Evolutionary conservation across 2,329 filamentous ascomycete genomes (phyloP), one percentile per base, ranked within the genome.

Genomic region (Diaporthe longicolla): DNA sequence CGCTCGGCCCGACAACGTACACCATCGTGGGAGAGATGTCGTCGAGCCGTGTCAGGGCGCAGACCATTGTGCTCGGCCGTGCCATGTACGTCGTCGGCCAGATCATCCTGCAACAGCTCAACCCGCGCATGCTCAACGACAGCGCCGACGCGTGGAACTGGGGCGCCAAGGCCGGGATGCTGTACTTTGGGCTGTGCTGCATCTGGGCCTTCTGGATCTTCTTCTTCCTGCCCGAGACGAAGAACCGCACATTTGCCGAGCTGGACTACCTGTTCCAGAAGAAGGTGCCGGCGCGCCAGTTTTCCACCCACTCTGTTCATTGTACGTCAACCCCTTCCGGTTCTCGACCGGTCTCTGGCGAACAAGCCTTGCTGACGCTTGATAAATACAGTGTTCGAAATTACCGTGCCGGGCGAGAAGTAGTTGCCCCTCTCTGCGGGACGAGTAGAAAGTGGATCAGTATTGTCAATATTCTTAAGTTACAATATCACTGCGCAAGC

Each of bases 191-290:
- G 48, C 83, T 87, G 10, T 87, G 87, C 76, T 76, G 86, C 5
- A 19, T 84, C 5, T 87, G 86, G 48, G 80, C 86, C 3, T 66
- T 84, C 1, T 91, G 89, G 84, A 86, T 87, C 0, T 88, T 83
- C 74, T 88, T 87, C 77, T 86, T 85, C 26, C 82, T 89, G 10
- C 88, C 88, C 5, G 89, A 91, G 82, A 87, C 89, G 15, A 86
- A 85, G 74, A 87, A 85, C 8, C 84, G 87, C 48, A 88, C 87
- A 0, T 87, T 88, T 70, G 87, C 85, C 45, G 89, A 91, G 80
- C 83, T 91, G 2, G 89, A 91, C 70, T 80, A 87, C 15, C 79
- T 91, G 74, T 91, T 91, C 77, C 85, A 89, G 76, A 79, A 82
- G 32, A 77, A 79, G 19, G 79, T 86, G 17, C 79, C 83, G n/a